These are phyloP conservation scores for Trichoderma gracile DNA, from an alignment of 2,329 filamentous ascomycete species.

Conservation along the genomic window DNA sequence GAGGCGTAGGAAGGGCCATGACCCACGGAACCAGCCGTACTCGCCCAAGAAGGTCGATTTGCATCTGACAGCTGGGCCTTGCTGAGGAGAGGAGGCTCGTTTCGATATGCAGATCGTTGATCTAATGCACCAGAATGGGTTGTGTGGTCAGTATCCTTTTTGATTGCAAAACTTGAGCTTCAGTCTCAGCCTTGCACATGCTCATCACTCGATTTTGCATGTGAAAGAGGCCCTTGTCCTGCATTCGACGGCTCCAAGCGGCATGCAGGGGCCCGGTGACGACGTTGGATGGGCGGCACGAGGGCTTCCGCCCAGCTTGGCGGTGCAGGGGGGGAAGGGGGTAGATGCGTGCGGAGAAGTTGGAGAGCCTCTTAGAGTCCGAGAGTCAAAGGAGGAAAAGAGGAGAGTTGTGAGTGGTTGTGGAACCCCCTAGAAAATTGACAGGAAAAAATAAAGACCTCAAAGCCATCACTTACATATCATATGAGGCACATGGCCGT, in stretches of 20 bases:
- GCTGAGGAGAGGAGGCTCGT: slow-evolving; percentile 37
- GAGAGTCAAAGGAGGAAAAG: slow-evolving; percentile 5
- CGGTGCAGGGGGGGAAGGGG: slow-evolving; percentile 18
- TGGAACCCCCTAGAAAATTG: slow-evolving; percentile 16
- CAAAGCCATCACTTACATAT: slow-evolving; percentile 46
- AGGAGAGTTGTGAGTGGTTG: neutral
- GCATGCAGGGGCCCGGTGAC: slow-evolving; percentile 9
- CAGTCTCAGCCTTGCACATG: slow-evolving; percentile 15
- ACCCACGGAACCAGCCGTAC: slow-evolving; percentile 23
- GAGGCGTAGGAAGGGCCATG: slow-evolving; percentile 42
- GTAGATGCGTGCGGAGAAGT: slow-evolving; percentile 34
- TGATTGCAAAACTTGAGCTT: neutral
- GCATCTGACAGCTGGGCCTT: slow-evolving; percentile 30
- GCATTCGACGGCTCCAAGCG: neutral
- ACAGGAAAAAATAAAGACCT: slow-evolving; percentile 13
- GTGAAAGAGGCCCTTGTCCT: slow-evolving; percentile 22
- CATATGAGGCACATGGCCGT: slow-evolving; percentile 50
- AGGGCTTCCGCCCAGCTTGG: slow-evolving; percentile 1
- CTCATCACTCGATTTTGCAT: slow-evolving; percentile 23
- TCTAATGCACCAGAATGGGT: slow-evolving; percentile 35
- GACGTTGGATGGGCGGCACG: slow-evolving; percentile 18
- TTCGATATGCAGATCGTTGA: slow-evolving; percentile 41
- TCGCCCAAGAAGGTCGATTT: slow-evolving; percentile 28
- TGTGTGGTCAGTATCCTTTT: slow-evolving; percentile 37
- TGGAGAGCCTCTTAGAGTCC: slow-evolving; percentile 31